Base-by-base conservation (phyloP, 768 basidiomycete genomes). In the Lentinula sp. region DNA sequence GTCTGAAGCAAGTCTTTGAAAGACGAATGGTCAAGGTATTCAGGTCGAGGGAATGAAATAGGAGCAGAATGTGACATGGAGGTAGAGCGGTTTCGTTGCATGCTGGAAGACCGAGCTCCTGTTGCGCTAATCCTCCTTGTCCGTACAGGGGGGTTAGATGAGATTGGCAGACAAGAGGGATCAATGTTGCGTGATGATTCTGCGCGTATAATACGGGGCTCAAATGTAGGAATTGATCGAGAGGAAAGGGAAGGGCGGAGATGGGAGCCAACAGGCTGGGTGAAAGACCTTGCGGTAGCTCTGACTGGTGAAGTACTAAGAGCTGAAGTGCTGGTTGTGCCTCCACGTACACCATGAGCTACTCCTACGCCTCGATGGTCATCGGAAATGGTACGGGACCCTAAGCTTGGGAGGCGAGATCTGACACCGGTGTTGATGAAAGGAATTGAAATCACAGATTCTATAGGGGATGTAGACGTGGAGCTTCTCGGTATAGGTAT, bases 1-100 rank as follows among this genome's bases (percentile, higher is more conserved):
- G 71, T 84, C 60, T 84, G 85, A 8, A 93, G 74, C 57, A 89
- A 71, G 65, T 91, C 77, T 59, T 88, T 85, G 60, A 93, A 74
- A 1, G 88, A 82, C 2, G 90, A 90, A 70, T 89, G 80, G 46
- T 90, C 88, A 59, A 93, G 80, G 71, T 93, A 93, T 0, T 84
- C 73, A 1, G 91, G 91, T 18, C 85, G 83, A 51, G 83, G 75
- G 71, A 87, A 93, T 57, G 75, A 73, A 37, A 66, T 73, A 60
- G 70, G 71, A 50, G 70, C 63, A 53, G 67, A 71, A 40, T 71
- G 62, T 63, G 68, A 31, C 65, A 71, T 50, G 68, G 69, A 61
- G 71, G 71, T 60, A 62, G 67, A 68, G 63, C 71, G 64, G 63
- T 70, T 63, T 62, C 54, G 62, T 67, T 69, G 64, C 32, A 55